Base-by-base conservation (phyloP, 2,329 filamentous ascomycete species). In the Cucurbitaria berberidis region DNA sequence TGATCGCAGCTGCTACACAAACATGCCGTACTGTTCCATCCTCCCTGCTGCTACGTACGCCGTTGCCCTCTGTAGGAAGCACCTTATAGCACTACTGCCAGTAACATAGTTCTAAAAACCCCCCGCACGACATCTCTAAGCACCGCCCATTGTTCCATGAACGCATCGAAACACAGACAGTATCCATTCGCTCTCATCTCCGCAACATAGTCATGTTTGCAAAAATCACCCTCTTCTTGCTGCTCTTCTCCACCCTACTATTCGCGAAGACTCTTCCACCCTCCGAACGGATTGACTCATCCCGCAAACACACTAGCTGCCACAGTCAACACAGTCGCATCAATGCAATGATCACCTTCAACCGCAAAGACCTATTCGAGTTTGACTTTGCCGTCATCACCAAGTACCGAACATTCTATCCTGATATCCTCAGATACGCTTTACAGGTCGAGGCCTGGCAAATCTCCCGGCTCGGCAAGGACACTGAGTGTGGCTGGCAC, bases 371-470 rank as follows among this genome's bases (percentile, higher is more conserved):
- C 42, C 13, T 26, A 5, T 9, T 26, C 24, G 24, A 26, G 9
- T 26, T 26, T 26, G 39, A 53, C 2, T 53, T 50, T 21, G 52
- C 42, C 13, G 30, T 59, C 19, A 41, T 48, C 41, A 55, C 55
- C 0, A 24, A n/a, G n/a, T 53, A 59, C 26, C 38, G 30, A 1
- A 41, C 29, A 6, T 55, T 46, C 45, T 55, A 59, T 29, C 52
- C 52, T 7, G 36, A 24, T 3, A 32, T 35, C 18, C 42, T 59
- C 4, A n/a, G 13, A 9, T 45, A 34, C 24, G 55, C 52, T 8
- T 38, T 59, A 5, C 41, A 22, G 24, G 1, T 34, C 32, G 32
- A 43, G 13, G 3, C 8, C 10, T 59, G 41, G 36, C 1, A 38
- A 3, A 16, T 53, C 19, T 19, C 3, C 15, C 2, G 0, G 2